Evolutionary conservation across 73 alveolate species (phyloP), one percentile per base, ranked within the genome.

Genomic region (Blepharisma japonicum): DNA sequence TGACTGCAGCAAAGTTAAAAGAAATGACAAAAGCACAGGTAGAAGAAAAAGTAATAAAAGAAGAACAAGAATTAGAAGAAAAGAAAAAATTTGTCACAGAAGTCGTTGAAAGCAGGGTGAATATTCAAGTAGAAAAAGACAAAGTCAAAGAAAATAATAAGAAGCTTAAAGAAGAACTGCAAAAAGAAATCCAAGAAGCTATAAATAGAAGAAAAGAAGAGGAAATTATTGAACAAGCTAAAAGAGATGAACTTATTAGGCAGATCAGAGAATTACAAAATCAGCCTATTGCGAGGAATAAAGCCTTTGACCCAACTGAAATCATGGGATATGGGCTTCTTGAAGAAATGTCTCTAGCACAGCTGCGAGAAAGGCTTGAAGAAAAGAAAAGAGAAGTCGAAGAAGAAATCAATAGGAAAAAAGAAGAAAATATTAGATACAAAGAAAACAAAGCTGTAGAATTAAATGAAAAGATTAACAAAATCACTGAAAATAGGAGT

Each of bases 271-370:
- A 96, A 83, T 82, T 95, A 21, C 99, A 96, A 83, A 94, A 89
- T 77, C 84, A 94, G 46, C 99, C 99, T 5, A 93, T 94, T 7
- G 91, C 86, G 7, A 81, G 99, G 55, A 94, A 97, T 0, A 96
- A 95, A 55, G 99, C 99, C 6, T 96, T 95, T 82, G 99, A 96
- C 83, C 99, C 99, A 25, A 96, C 98, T 2, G 99, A 96, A 83
- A 93, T 98, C 4, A 94, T 95, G 71, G 99, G 99, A 20, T 90
- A 78, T 83, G 99, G 99, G 0, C 87, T 96, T 45, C 83, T 96
- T n/a, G 98, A 94, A 66, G 99, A 96, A 85, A 96, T 96, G 99
- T 90, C 97, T 32, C 79, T 96, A 76, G 98, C 95, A 21, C 97
- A 96, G 84, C 90, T 96, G 74, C 90, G 97, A 89, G 99, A 96